A percentile compares a stretch with the other conserved stretches of the same genome.
These are phyloP conservation scores for Macrocystidia cucumis DNA, from an alignment of 1,284 basidiomycete species.

Conservation along the genomic window DNA sequence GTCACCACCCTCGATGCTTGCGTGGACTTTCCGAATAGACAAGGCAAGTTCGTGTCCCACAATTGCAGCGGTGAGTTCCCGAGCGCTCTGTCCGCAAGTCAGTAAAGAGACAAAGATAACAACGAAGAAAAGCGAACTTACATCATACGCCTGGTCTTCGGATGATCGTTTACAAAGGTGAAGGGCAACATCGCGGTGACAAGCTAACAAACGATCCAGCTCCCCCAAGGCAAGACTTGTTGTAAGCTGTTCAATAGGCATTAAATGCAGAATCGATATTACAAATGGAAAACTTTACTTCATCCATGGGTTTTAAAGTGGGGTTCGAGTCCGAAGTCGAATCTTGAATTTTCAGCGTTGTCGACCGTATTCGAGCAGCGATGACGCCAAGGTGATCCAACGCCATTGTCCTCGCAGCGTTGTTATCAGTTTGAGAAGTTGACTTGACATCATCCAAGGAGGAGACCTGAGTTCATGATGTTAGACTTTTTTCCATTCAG, in stretches of 20 bases:
- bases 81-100: slow-evolving; percentile 50
- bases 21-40: slow-evolving; percentile 48
- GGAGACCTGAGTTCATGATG: slow-evolving; percentile 45
- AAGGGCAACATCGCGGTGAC: slow-evolving; percentile 55
- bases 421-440: slow-evolving; percentile 56
- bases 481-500: slow-evolving; percentile 1
- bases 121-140: slow-evolving; percentile 22
- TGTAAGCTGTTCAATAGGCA: slow-evolving; percentile 40
- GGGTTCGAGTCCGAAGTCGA: slow-evolving; percentile 17
- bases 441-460: slow-evolving; percentile 76
- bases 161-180: slow-evolving; percentile 62
- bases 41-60: slow-evolving; percentile 70
- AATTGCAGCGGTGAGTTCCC: slow-evolving; percentile 63
- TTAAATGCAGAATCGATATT: background rate
- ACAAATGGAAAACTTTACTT: slow-evolving; percentile 33
- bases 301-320: slow-evolving; percentile 55
- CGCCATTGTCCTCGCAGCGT: slow-evolving; percentile 80
- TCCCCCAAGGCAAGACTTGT: slow-evolving; percentile 39
- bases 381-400: slow-evolving; percentile 93
- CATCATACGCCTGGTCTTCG: slow-evolving; percentile 75
- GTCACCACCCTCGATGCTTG: slow-evolving; percentile 30
- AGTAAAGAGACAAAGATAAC: slow-evolving; percentile 4
- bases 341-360: slow-evolving; percentile 41
- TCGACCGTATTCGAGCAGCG: slow-evolving; percentile 71
- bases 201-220: slow-evolving; percentile 48